These are phyloP conservation scores for Tephrocybe sp. DNA, from an alignment of 768 basidiomycete genomes.

Conservation along the genomic window DNA sequence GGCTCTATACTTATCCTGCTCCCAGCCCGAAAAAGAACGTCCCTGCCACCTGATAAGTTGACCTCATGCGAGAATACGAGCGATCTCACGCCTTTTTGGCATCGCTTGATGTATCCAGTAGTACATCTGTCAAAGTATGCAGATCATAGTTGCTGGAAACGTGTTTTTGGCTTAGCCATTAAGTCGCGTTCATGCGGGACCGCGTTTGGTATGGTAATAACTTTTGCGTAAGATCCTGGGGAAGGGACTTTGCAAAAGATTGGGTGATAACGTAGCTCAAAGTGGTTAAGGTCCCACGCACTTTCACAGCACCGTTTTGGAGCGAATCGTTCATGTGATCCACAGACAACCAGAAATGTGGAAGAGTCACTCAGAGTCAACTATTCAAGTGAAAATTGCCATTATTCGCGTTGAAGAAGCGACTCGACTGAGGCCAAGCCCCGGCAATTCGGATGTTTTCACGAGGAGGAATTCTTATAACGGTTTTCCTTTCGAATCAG, in stretches of 20 bases:
- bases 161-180: background rate
- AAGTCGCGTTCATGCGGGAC: background rate
- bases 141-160: background rate
- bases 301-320: background rate
- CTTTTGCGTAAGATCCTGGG: background rate
- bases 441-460: no score
- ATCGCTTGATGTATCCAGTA: constrained; percentile 3
- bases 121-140: background rate
- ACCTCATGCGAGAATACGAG: background rate
- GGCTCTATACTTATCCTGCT: constrained; percentile 3
- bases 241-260: background rate
- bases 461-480: background rate
- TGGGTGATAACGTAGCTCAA: background rate
- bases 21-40: constrained; percentile 1
- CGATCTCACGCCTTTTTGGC: constrained; percentile 8
- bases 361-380: no score
- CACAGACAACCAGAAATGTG: no score
- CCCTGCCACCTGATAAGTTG: constrained; percentile 1
- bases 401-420: background rate
- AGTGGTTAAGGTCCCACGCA: background rate
- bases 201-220: background rate
- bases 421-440: background rate
- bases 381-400: no score
- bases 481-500: constrained; percentile 7
- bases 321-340: no score